Evolutionary conservation across 78 protist species (phyloP), one percentile per base, ranked within the genome.

Genomic region (Cavenderia fasciculata): DNA sequence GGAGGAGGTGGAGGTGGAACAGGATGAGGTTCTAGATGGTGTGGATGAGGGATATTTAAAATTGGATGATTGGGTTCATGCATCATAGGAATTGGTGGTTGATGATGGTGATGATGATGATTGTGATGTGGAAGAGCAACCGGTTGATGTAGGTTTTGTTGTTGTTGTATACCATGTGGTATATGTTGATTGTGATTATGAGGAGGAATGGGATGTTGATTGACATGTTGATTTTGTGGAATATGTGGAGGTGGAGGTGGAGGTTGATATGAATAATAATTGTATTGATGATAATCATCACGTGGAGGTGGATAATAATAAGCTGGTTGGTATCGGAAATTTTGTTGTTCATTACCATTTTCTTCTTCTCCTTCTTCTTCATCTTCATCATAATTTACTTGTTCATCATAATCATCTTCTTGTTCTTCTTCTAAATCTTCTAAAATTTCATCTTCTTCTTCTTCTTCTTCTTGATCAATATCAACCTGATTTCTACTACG

Each of bases 401-500:
- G 2, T 29, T 21, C 6, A 38, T 54, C 38, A 56, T 56, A 1
- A 57, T 51, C 1, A 40, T 57, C 29, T 57, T 56, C 31, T 7
- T 59, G 8, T 59, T 74, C 14, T 56, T 74, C 14, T 71, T 71
- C 21, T 21, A 3, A 27, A 23, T 74, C 29, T 74, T 47, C 8
- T 47, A 27, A 7, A 8, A 33, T 52, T 8, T 16, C 27, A 25
- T n/a, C 40, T 52, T 31, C 2, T 29, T 31, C 6, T 10, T 77
- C 62, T 49, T 77, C 74, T n/a, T 59, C 0, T 59, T 59, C 29
- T 18, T 74, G 40, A 27, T 62, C 59, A 49, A 19, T 14, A 21
- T 68, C 19, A 11, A 41, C 47, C 43, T 78, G 31, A 25, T 78
- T 16, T 29, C 40, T 56, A 27, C 25, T 6, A 66, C 40, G 14